Base-by-base conservation (phyloP, 2,329 filamentous ascomycete species). In the Diaporthe vaccinii region DNA sequence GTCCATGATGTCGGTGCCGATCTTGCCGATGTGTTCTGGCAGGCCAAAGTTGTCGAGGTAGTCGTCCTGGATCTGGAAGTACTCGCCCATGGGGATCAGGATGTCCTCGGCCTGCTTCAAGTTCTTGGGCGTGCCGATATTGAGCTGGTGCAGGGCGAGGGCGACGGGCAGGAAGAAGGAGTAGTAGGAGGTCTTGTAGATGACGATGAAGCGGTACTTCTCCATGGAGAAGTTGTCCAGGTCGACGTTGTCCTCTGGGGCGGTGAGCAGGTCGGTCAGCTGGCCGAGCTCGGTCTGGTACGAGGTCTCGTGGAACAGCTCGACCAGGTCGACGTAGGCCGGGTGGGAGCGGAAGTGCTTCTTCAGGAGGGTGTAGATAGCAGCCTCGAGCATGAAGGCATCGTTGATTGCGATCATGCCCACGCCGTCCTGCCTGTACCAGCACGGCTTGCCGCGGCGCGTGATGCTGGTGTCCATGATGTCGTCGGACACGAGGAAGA, bases 121-220 rank as follows among this genome's bases (percentile, higher is more conserved):
- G 88, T 98, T 98, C 86, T 94, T 91, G 39, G 93, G 91, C 12
- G 95, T 97, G 31, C 96, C 97, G 76, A 96, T 89, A 82, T 95
- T 93, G 79, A 96, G 91, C 86, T 95, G 93, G 88, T 96, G 89
- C 80, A 99, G 89, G 7, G 97, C 95, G 59, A 99, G 91, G 14
- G 95, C 96, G 74, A 99, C 95, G 75, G 97, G 97, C 20, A 99
- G 93, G 88, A 98, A 98, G 90, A 99, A 99, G 82, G 94, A 97
- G 90, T 99, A 99, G 89, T 97, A 99, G 70, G 97, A 96, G 34
- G 97, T 99, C 92, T 99, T 99, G 92, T 98, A 98, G 86, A 98
- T 94, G 87, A 99, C 97, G 82, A 99, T 99, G 90, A 98, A 99
- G 81, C 89, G 92, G 89, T 98, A 98, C 90, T 98, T 99, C 77